These are phyloP conservation scores for Nakazawaea anatomiae DNA, from an alignment of 805 yeast species.

Conservation along the genomic window DNA sequence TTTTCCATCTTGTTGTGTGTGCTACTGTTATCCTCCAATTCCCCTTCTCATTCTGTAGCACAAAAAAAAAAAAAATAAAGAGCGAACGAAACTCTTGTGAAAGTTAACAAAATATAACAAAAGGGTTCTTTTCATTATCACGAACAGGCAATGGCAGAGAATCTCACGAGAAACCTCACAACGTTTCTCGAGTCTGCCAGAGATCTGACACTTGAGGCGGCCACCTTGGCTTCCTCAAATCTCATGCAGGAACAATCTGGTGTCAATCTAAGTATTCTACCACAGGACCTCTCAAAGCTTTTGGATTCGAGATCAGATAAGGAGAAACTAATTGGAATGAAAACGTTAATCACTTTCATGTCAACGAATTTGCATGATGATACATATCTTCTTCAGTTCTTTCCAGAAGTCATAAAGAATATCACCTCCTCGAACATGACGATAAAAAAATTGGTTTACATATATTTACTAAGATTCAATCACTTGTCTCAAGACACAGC, in stretches of 20 bases:
- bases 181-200: slow-evolving; percentile 76
- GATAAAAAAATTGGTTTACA: slow-evolving; percentile 69
- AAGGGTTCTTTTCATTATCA: no score
- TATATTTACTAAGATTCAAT: slow-evolving; percentile 70
- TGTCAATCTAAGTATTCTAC: slow-evolving; percentile 59
- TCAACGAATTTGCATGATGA: slow-evolving; percentile 35
- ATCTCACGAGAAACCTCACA: slow-evolving; percentile 36
- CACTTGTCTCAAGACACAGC: slow-evolving; percentile 88
- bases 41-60: background rate
- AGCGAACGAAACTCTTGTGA: background rate
- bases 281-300: slow-evolving; percentile 55
- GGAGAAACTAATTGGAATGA: slow-evolving; percentile 56
- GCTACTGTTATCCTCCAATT: background rate
- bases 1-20: background rate
- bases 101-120: no score
- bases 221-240: slow-evolving; percentile 59
- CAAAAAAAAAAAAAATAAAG: background rate
- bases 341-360: slow-evolving; percentile 42
- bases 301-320: slow-evolving; percentile 66
- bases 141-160: slow-evolving; percentile 6
- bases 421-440: slow-evolving; percentile 62
- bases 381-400: slow-evolving; percentile 34
- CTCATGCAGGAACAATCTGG: slow-evolving; percentile 13
- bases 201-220: slow-evolving; percentile 76
- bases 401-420: slow-evolving; percentile 87